These are phyloP conservation scores for Cladorrhinum sp. DNA, from an alignment of 2,329 filamentous ascomycete genomes.

Conservation along the genomic window DNA sequence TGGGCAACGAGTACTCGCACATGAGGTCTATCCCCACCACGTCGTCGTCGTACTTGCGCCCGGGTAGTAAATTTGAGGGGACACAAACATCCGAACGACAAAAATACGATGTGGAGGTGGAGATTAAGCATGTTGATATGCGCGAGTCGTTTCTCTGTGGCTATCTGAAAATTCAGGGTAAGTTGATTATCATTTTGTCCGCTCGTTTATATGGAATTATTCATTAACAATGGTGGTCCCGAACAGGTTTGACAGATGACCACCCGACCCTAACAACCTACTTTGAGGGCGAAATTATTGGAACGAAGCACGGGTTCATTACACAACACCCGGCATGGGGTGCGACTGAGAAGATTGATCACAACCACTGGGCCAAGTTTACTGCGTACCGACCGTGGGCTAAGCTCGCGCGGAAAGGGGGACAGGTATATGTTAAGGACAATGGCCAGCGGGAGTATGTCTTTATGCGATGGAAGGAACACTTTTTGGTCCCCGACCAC, in stretches of 20 bases:
- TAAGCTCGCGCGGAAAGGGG: slow-evolving; percentile 55
- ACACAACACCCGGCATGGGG: slow-evolving; percentile 91
- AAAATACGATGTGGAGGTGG: slow-evolving; percentile 92
- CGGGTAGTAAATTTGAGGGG: slow-evolving; percentile 84
- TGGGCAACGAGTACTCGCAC: slow-evolving; percentile 29
- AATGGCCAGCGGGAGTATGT: slow-evolving; percentile 79
- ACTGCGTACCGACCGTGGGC: slow-evolving; percentile 75
- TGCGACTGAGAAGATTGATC: slow-evolving; percentile 83
- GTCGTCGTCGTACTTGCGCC: slow-evolving; percentile 81
- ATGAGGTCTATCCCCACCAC: slow-evolving; percentile 65
- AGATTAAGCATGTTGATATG: slow-evolving; percentile 95
- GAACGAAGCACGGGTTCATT: slow-evolving; percentile 88
- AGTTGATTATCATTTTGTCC: slow-evolving; percentile 24
- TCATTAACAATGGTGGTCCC: neutral
- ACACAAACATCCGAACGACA: slow-evolving; percentile 92
- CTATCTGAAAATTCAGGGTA: slow-evolving; percentile 93
- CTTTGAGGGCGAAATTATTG: slow-evolving; percentile 97
- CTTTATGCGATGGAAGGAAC: slow-evolving; percentile 99
- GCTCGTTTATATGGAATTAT: neutral
- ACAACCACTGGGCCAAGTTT: slow-evolving; percentile 92
- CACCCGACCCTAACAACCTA: slow-evolving; percentile 97
- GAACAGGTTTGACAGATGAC: slow-evolving; percentile 81
- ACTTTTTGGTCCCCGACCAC: slow-evolving; percentile 94
- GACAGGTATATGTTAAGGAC: slow-evolving; percentile 61
- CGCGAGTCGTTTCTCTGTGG: slow-evolving; percentile 91